phyloP scores from a whole-genome alignment of 768 basidiomycete species.

The Boletus barrowsii region DNA sequence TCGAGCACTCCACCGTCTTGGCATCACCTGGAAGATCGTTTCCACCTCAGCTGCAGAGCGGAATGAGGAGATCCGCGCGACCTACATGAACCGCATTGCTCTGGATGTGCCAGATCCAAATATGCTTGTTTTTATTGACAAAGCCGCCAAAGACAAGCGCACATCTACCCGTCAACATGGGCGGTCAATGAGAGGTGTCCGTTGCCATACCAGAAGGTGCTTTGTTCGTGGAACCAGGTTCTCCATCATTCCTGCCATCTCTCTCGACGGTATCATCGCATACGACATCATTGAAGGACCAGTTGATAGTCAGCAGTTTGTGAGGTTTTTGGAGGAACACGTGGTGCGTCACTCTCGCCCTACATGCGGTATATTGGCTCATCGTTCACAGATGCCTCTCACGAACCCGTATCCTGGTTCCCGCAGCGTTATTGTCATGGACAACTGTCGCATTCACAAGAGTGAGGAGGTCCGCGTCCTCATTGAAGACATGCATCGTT shows the following conservation, averaged over 20 bases:
- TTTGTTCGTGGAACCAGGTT: conserved; percentile 10
- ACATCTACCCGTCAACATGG: neutral
- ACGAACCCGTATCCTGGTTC: conserved; percentile 1
- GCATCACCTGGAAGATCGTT: conserved; percentile 10
- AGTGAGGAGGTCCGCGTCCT: conserved; percentile 17
- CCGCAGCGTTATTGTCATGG: conserved; percentile 16
- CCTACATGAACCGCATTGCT: conserved; percentile 9
- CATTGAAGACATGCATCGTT: conserved; percentile 19
- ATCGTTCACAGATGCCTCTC: neutral
- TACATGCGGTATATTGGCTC: neutral
- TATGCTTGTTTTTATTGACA: conserved; percentile 8
- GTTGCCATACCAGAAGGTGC: neutral
- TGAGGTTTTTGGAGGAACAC: conserved; percentile 5
- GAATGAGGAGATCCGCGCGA: neutral
- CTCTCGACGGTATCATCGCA: conserved; percentile 18
- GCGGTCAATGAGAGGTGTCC: neutral
- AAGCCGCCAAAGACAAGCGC: conserved; percentile 14
- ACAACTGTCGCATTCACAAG: conserved; percentile 29
- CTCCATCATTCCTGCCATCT: conserved; percentile 19
- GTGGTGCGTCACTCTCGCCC: neutral
- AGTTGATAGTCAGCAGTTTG: conserved; percentile 7
- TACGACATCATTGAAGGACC: conserved; percentile 17
- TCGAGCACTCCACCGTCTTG: neutral
- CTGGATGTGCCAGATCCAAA: conserved; percentile 10
- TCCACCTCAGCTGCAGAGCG: conserved; percentile 8